phyloP scores from a whole-genome alignment of 805 yeast species.

The Yarrowia sp. region DNA sequence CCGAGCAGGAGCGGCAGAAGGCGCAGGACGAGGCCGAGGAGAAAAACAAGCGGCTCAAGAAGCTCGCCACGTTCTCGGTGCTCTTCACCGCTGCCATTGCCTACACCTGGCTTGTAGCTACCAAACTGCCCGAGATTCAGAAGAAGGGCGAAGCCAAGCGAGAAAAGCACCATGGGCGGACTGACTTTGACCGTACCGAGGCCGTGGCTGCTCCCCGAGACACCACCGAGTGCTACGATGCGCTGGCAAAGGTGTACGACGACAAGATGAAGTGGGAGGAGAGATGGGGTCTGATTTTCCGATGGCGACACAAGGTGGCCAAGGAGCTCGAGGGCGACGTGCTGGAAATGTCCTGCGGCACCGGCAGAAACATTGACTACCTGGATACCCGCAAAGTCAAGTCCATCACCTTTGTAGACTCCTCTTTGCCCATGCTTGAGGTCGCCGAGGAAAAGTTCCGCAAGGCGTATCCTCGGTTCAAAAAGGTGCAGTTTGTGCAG shows the following conservation, averaged over 20 bases:
- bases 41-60: conserved; percentile 34
- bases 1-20: conserved; percentile 30
- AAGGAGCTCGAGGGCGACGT: conserved; percentile 84
- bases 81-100: conserved; percentile 32
- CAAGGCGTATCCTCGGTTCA: conserved; percentile 67
- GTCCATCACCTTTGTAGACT: conserved; percentile 84
- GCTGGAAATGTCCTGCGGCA: conserved; percentile 93
- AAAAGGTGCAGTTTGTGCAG: conserved; percentile 82
- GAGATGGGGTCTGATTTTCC: conserved; percentile 54
- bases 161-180: conserved; percentile 17
- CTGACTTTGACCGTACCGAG: conserved; percentile 22
- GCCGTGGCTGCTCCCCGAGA: conserved; percentile 30
- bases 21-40: conserved; percentile 23
- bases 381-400: conserved; percentile 64
- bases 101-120: conserved; percentile 30
- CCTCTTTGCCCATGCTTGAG: conserved; percentile 86
- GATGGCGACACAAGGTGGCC: conserved; percentile 80
- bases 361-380: conserved; percentile 89
- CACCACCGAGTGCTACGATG: conserved; percentile 36
- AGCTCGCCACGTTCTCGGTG: conserved; percentile 11
- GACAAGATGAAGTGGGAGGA: conserved; percentile 79
- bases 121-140: conserved; percentile 33
- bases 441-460: conserved; percentile 76
- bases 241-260: conserved; percentile 79
- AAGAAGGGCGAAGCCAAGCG: conserved; percentile 27